A percentile compares a stretch with the other conserved stretches of the same genome.
Evolutionary conservation across 2,329 filamentous ascomycete genomes (phyloP).

Genomic region (Colletotrichum higginsianum): DNA sequence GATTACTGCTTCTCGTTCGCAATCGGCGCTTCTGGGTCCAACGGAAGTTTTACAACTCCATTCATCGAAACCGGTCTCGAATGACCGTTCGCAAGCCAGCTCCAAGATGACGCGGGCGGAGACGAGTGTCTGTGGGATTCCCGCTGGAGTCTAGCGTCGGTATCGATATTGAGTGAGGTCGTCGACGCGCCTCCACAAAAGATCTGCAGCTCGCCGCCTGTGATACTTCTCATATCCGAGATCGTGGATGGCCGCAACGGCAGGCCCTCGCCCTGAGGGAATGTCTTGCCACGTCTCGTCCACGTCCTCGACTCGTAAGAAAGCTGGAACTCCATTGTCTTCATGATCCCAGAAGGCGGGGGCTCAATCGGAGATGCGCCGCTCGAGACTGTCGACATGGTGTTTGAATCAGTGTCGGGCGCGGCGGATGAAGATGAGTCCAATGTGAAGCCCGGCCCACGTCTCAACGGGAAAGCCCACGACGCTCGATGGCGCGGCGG

Average conservation of each 20-base stretch:
- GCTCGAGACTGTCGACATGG: not conserved
- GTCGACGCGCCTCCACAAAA: not conserved
- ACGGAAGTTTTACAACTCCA: not conserved
- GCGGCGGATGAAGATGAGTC: not conserved
- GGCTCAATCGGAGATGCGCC: not conserved
- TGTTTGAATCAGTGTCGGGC: not conserved
- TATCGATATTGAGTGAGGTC: not conserved
- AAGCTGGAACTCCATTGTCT: slow-evolving; percentile 36
- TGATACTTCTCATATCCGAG: slow-evolving; percentile 17
- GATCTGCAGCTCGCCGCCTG: not conserved
- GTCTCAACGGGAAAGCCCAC: slow-evolving; percentile 19
- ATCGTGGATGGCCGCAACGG: slow-evolving; percentile 14
- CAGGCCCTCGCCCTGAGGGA: not conserved
- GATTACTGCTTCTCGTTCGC: not conserved
- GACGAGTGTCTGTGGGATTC: slow-evolving; percentile 1
- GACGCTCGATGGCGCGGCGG: slow-evolving; percentile 5
- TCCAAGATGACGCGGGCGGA: not conserved
- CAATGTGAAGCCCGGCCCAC: not conserved
- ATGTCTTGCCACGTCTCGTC: not conserved
- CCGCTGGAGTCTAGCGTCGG: not conserved
- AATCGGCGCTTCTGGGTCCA: too few species aligned
- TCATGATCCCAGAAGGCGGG: slow-evolving; percentile 32
- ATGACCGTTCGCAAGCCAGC: not conserved
- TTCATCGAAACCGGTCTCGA: not conserved
- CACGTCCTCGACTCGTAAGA: slow-evolving; percentile 33